These are phyloP conservation scores for Aphelidium insulamus DNA, from an alignment of 371 early-diverging fungal species.

Conservation along the genomic window DNA sequence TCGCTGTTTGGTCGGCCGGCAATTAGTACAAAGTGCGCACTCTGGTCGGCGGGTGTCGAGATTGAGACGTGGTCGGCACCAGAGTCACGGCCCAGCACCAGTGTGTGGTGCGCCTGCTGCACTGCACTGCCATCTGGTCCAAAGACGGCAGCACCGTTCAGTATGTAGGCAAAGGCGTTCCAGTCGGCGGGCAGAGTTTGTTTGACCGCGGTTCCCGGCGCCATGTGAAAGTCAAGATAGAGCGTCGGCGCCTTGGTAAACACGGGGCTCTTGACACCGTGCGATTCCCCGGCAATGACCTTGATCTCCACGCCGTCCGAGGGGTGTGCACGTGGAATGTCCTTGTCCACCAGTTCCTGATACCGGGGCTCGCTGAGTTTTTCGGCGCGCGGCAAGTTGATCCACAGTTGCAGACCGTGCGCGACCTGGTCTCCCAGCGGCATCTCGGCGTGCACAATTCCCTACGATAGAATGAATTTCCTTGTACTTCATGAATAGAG, in stretches of 20 bases:
- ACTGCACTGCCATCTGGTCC: slow-evolving; percentile 22
- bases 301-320: slow-evolving; percentile 33
- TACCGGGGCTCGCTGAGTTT: slow-evolving; percentile 53
- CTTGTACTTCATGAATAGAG: too few relatives aligned
- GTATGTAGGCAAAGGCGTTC: slow-evolving; percentile 39
- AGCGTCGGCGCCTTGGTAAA: slow-evolving; percentile 39
- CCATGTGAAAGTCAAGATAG: slow-evolving; percentile 41
- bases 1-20: slow-evolving; percentile 28
- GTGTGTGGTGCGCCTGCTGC: slow-evolving; percentile 26
- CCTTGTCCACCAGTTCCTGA: slow-evolving; percentile 37
- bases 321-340: slow-evolving; percentile 28
- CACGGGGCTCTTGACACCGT: slow-evolving; percentile 31
- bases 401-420: slow-evolving; percentile 61
- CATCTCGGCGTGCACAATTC: slow-evolving; percentile 60
- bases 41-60: slow-evolving; percentile 19
- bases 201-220: slow-evolving; percentile 19
- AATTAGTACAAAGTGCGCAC: slow-evolving; percentile 28
- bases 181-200: slow-evolving; percentile 31
- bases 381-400: slow-evolving; percentile 53
- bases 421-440: slow-evolving; percentile 19
- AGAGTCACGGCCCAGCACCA: slow-evolving; percentile 21
- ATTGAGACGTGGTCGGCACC: slow-evolving; percentile 13
- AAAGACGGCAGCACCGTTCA: slow-evolving; percentile 27
- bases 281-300: slow-evolving; percentile 49
- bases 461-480: too few relatives aligned